Evolutionary conservation across 2,329 filamentous ascomycete species (phyloP), one percentile per base, ranked within the genome.

Genomic region (Phaeosphaeriaceae sp.): DNA sequence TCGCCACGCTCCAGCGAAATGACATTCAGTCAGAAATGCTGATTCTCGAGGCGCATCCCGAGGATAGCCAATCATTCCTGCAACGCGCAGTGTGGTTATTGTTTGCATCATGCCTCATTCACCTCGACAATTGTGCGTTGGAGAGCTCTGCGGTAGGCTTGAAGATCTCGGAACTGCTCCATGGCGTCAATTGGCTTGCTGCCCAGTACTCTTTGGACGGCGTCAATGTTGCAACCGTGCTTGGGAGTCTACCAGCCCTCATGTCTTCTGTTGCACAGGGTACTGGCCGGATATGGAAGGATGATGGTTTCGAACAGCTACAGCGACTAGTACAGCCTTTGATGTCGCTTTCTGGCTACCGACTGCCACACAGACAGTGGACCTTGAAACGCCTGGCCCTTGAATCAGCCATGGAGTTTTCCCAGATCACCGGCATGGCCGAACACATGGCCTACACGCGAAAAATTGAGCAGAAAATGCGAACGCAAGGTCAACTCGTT

Each of bases 401-500:
- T 3, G 75, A 78, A 40, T 71, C 75, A 4, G 70, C 69, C 1
- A 63, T 74, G 41, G 74, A 78, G n/a, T 79, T 78, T 48, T 75
- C 76, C 3, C 67, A 77, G 13, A 55, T 61, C 33, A 72, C 67
- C 1, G 68, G 70, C 19, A 63, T 68, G 13, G 47, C 62, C 3
- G 54, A 70, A 31, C 73, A 76, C 48, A 62, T 73, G 41, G 58
- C 62, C 3, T 77, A 71, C 54, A 68, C 70, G 7, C 60, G 65
- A 20, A 61, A 70, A 1, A 62, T 78, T 6, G 76, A 78, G 56
- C 67, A 64, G 45, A 69, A 62, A n/a, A 66, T 79, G 66, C 66
- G 65, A 20, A 62, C 54, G 4, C 63, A 68, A 20, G 75, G 73
- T 5, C 66, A 66, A 13, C 58, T 76, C 1, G 49, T 72, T 15